These are phyloP conservation scores for Exophiala xenobiotica DNA, from an alignment of 2,329 filamentous ascomycete genomes.

Conservation along the genomic window DNA sequence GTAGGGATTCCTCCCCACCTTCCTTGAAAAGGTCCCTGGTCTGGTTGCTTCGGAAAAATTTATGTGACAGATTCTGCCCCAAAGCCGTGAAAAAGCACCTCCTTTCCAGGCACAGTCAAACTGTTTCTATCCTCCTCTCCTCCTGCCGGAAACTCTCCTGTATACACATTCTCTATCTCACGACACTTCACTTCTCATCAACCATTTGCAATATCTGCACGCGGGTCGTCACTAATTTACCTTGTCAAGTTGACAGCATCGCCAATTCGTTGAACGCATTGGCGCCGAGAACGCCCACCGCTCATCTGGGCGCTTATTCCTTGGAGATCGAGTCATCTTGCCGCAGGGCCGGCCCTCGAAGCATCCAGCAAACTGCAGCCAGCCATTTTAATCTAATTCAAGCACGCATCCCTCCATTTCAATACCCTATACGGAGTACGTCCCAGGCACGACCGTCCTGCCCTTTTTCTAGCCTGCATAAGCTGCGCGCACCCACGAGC, in stretches of 20 bases:
- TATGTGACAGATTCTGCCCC: conserved; percentile 4
- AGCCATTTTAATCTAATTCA: conserved; percentile 8
- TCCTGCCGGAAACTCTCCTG: conserved; percentile 11
- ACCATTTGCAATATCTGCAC: conserved; percentile 6
- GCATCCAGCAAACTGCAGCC: conserved; percentile 15
- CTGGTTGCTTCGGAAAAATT: background rate
- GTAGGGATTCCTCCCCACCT: too few relatives aligned
- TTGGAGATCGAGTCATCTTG: conserved; percentile 21
- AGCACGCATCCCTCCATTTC: too few relatives aligned
- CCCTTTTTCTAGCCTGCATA: conserved; percentile 9
- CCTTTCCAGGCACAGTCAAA: conserved; percentile 6
- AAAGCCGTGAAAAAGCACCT: background rate
- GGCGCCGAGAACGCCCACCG: conserved; percentile 23
- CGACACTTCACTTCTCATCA: conserved; percentile 1
- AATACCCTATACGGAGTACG: too few relatives aligned
- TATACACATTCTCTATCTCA: conserved; percentile 10
- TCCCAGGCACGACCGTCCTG: conserved; percentile 20
- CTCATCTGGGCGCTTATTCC: conserved; percentile 28
- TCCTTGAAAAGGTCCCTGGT: background rate
- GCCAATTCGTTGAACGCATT: conserved; percentile 26
- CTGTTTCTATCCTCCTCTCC: conserved; percentile 2
- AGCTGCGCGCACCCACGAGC: conserved; percentile 9
- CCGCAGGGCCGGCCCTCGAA: conserved; percentile 27
- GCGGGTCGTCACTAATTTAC: conserved; percentile 23
- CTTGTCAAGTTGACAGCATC: conserved; percentile 18